phyloP scores from a whole-genome alignment of 202 grass and related monocot genomes.

The Schoenoplectus triqueter region DNA sequence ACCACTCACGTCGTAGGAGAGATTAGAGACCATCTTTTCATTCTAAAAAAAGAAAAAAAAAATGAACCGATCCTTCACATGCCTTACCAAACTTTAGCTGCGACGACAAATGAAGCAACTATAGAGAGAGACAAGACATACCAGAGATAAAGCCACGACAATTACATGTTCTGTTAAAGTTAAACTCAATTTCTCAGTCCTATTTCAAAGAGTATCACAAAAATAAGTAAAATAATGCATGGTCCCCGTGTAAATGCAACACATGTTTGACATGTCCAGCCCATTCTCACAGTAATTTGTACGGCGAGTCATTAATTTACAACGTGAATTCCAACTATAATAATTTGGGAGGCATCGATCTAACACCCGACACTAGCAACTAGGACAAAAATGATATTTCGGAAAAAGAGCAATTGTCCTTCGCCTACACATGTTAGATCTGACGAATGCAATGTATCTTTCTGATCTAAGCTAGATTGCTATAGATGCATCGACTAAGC shows the following conservation, averaged over 20 bases:
- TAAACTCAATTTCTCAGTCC: not conserved
- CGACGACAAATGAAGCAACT: no score
- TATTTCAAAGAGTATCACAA: slow-evolving; percentile 4
- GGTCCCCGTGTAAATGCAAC: not conserved
- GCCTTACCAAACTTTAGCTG: not conserved
- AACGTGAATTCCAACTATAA: not conserved
- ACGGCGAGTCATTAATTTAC: not conserved
- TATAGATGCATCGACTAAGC: not conserved
- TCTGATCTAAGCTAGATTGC: not conserved
- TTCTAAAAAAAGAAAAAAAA: not conserved
- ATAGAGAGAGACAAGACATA: not conserved
- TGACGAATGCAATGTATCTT: slow-evolving; percentile 32
- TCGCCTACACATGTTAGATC: slow-evolving; percentile 28
- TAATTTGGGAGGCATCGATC: not conserved
- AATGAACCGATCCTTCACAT: not conserved
- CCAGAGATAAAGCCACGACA: not conserved
- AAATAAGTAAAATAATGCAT: not conserved
- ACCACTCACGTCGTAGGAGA: no score
- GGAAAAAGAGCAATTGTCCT: not conserved
- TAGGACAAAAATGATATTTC: not conserved
- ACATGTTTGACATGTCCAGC: not conserved
- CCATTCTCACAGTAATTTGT: not conserved
- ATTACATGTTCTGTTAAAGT: not conserved
- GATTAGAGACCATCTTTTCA: not conserved
- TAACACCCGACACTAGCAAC: not conserved